A percentile compares a stretch with the other conserved stretches of the same genome.
These are phyloP conservation scores for Globisporangium viniferum DNA, from an alignment of 352 stramenopile species.

Conservation along the genomic window DNA sequence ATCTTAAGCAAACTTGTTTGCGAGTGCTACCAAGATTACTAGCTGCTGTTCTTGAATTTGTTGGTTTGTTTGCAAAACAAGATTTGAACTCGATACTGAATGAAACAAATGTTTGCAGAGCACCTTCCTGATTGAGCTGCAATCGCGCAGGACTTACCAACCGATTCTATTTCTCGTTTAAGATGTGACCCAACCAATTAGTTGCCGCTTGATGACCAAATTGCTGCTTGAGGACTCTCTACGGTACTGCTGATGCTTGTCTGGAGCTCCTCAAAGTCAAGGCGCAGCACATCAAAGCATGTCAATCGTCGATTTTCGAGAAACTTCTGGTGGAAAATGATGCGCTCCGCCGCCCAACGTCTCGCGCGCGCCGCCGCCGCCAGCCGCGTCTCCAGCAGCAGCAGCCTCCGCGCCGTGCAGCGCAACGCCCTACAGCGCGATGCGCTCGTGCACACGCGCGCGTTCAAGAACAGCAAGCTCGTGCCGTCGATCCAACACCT, in stretches of 20 bases:
- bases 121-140: no score
- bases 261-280: conserved; percentile 3
- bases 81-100: no score
- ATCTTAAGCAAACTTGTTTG: no score
- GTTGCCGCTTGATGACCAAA: not conserved
- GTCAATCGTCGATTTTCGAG: conserved; percentile 21
- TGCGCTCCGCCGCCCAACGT: conserved; percentile 45
- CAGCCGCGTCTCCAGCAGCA: conserved; percentile 11
- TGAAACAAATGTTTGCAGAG: no score
- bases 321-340: conserved; percentile 39
- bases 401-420: conserved; percentile 17
- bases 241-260: not conserved
- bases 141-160: no score
- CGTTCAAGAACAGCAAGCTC: conserved; percentile 27
- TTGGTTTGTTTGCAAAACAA: no score
- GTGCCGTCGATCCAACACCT: conserved; percentile 34
- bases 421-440: conserved; percentile 13
- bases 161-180: no score
- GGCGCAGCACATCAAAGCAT: not conserved
- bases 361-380: conserved; percentile 31
- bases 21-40: no score
- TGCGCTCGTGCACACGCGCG: conserved; percentile 7
- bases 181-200: not conserved
- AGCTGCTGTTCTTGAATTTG: no score
- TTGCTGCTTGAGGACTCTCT: not conserved